Evolutionary conservation across 23 red algal genomes (phyloP).

Genomic region (Porphyridium purpureum): DNA sequence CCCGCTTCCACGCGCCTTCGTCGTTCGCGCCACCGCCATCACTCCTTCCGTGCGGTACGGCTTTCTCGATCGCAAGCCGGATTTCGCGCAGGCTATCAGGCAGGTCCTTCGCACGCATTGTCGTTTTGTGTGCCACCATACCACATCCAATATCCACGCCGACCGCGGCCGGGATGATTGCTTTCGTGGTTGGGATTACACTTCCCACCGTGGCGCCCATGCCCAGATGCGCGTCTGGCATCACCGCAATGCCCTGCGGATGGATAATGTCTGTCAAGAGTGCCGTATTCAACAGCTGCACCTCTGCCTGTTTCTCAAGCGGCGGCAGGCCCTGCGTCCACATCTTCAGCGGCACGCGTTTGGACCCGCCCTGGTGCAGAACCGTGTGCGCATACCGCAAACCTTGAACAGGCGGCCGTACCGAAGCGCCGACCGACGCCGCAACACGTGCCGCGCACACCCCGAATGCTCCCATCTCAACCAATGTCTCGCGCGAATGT

Average conservation of each 20-base stretch:
- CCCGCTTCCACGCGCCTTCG: background rate
- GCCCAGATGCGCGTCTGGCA: background rate
- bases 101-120: background rate
- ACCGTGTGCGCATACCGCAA: background rate
- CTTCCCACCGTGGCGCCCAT: background rate
- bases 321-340: background rate
- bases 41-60: background rate
- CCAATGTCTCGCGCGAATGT: too few relatives aligned
- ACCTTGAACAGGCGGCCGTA: too few relatives aligned
- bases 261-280: background rate
- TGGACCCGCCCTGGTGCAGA: background rate
- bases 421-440: too few relatives aligned
- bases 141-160: background rate
- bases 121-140: background rate
- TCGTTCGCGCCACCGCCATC: background rate
- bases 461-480: too few relatives aligned
- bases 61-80: background rate
- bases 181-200: background rate
- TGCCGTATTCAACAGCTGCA: background rate
- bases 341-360: conserved; percentile 2
- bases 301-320: background rate
- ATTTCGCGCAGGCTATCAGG: background rate
- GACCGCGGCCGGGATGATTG: background rate
- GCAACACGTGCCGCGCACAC: too few relatives aligned
- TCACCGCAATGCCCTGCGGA: background rate